Evolutionary conservation across 2,329 filamentous ascomycete genomes (phyloP).

Genomic region (Phoma herbarum): DNA sequence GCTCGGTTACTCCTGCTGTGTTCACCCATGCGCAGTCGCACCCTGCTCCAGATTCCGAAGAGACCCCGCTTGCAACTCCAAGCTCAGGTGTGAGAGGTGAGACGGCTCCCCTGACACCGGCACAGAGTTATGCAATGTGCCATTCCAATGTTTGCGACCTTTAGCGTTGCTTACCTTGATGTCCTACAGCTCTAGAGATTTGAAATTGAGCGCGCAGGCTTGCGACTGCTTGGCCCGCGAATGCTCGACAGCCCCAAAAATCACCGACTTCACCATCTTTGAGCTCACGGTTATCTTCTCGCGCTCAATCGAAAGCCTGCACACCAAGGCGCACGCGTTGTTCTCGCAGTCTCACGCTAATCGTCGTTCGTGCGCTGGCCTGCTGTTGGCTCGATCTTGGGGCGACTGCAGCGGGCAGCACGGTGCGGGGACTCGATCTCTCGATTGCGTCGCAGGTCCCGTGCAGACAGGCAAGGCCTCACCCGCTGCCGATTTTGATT

Average conservation of each 20-base stretch:
- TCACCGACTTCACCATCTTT: neutral
- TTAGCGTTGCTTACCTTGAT: neutral
- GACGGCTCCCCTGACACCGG: neutral
- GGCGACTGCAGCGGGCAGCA: slow-evolving; percentile 15
- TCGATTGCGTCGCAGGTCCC: slow-evolving; percentile 15
- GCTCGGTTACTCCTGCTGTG: neutral
- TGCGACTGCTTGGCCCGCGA: neutral
- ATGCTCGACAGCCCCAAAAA: neutral
- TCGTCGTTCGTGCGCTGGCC: slow-evolving; percentile 7
- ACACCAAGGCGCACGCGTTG: neutral
- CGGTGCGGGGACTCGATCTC: slow-evolving; percentile 17
- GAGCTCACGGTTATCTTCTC: neutral
- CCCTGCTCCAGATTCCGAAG: no score
- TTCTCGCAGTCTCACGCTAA: slow-evolving; percentile 2
- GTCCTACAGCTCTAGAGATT: neutral
- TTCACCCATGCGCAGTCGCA: neutral
- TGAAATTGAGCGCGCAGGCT: neutral
- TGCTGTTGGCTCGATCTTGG: slow-evolving; percentile 15
- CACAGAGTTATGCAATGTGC: neutral
- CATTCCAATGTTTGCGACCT: neutral
- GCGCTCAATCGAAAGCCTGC: neutral
- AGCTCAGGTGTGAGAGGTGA: neutral
- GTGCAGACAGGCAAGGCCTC: slow-evolving; percentile 6
- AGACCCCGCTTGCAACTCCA: neutral
- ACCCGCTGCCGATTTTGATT: neutral